These are phyloP conservation scores for Dispira simplex DNA, from an alignment of 192 early-diverging fungal genomes.

Conservation along the genomic window DNA sequence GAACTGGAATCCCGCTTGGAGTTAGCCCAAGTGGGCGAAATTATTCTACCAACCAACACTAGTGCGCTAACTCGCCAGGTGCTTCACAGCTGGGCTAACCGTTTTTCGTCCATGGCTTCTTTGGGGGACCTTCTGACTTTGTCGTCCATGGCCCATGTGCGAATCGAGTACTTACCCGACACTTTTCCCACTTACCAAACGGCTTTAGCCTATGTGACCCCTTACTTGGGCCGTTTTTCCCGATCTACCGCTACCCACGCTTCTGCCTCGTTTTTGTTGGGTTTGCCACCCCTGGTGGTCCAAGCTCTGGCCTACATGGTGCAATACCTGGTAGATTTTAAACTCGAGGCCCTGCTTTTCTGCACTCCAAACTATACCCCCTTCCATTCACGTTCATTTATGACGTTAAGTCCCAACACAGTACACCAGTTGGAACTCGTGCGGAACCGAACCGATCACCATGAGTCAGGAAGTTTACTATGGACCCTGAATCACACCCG, in stretches of 20 bases:
- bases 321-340: constrained; percentile 46
- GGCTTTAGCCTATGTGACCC: neutral
- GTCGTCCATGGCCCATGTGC: neutral
- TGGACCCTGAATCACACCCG: constrained; percentile 47
- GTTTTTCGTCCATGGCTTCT: neutral
- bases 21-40: constrained; percentile 47
- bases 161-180: neutral
- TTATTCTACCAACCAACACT: constrained; percentile 33
- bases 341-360: constrained; percentile 34
- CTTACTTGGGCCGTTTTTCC: constrained; percentile 16
- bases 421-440: constrained; percentile 49
- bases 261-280: constrained; percentile 12
- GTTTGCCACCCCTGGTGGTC: constrained; percentile 17
- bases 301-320: constrained; percentile 35
- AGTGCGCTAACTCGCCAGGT: constrained; percentile 41
- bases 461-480: constrained; percentile 31
- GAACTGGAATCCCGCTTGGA: constrained; percentile 54
- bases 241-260: neutral
- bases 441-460: constrained; percentile 28
- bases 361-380: constrained; percentile 39
- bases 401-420: constrained; percentile 53
- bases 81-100: constrained; percentile 13
- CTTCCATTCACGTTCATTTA: constrained; percentile 37
- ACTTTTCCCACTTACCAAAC: neutral
- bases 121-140: neutral